Percentiles rank a stretch among this genome's conserved stretches.
phyloP scores from a whole-genome alignment of 257 asterid genomes.

The Solanum appendiculatum region DNA sequence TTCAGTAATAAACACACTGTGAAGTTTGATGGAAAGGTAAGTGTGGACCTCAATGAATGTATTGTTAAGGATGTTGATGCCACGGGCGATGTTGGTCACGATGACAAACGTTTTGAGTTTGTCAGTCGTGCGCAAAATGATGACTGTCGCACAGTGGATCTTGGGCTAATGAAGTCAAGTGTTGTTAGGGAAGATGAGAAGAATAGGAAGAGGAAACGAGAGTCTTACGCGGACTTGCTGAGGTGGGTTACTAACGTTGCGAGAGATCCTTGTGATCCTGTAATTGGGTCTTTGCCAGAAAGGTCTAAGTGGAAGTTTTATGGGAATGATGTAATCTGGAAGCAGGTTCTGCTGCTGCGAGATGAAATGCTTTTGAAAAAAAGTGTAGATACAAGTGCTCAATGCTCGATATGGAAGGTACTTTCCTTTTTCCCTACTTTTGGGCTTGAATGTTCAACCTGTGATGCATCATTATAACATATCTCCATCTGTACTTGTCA shows the following conservation, averaged over 20 bases:
- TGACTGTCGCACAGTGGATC: slow-evolving; percentile 8
- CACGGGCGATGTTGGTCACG: not conserved
- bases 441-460: not conserved
- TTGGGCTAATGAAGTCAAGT: not conserved
- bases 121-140: not conserved
- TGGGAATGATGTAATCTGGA: slow-evolving; percentile 50
- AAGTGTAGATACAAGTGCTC: slow-evolving; percentile 32
- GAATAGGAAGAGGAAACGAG: slow-evolving; percentile 55
- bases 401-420: slow-evolving; percentile 42
- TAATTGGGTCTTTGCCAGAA: slow-evolving; percentile 41
- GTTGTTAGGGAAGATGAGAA: slow-evolving; percentile 1
- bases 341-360: slow-evolving; percentile 56
- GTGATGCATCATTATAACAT: not conserved
- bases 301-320: slow-evolving; percentile 64
- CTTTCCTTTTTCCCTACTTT: not conserved
- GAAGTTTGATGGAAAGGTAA: not conserved
- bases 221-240: slow-evolving; percentile 25
- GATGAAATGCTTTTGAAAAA: slow-evolving; percentile 36
- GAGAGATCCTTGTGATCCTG: slow-evolving; percentile 48
- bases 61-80: not conserved
- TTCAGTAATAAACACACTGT: not conserved
- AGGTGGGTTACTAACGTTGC: slow-evolving; percentile 54
- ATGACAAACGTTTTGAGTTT: not conserved
- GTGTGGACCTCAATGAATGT: not conserved
- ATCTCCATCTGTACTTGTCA: not conserved